Evolutionary conservation across 1,284 basidiomycete genomes (phyloP), one percentile per base, ranked within the genome.

Genomic region (Irpex rosettiformis): DNA sequence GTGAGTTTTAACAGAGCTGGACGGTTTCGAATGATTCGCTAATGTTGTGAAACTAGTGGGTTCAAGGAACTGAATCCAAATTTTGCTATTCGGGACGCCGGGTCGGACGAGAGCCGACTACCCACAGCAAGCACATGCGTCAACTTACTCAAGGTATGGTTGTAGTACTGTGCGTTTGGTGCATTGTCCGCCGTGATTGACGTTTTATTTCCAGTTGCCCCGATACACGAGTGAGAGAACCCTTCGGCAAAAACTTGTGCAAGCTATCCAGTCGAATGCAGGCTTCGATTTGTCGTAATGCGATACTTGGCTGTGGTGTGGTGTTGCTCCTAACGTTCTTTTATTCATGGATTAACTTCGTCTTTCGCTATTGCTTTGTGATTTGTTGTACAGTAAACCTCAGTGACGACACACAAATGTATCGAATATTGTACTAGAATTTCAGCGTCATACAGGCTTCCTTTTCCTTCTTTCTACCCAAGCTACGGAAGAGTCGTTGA

Each of bases 61-160:
- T 98, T 98, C 79, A 88, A 87, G 63, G 89, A 95, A 67, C 81
- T 98, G 2, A 79, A 86, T 18, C 95, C 95, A 0, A 83, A 87
- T 57, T 96, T 97, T 66, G 86, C 86, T 1, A 94, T 98, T 56
- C 83, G 92, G 5, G 91, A 91, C 62, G 81, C 88, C 8, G 90
- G 91, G 1, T 67, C 67, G 1, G 93, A 96, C 68, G 77, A 89
- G 62, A 78, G 80, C 45, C 81, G 95, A 6, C 73, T 96, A 54
- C 95, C 94, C 0, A 91, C 90, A 0, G 79, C 86, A 0, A 90
- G 88, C 64, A 93, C 92, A 0, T 97, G 94, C 67, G 89, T 94
- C 30, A 97, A 96, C 70, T 71, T 95, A 10, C 74, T 96, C 40
- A 95, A 95, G 79, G 88, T 86, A 59, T 24, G 52, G 27, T 27